Evolutionary conservation across 2,329 filamentous ascomycete genomes (phyloP), one percentile per base, ranked within the genome.

Genomic region (Lachnellula occidentalis): DNA sequence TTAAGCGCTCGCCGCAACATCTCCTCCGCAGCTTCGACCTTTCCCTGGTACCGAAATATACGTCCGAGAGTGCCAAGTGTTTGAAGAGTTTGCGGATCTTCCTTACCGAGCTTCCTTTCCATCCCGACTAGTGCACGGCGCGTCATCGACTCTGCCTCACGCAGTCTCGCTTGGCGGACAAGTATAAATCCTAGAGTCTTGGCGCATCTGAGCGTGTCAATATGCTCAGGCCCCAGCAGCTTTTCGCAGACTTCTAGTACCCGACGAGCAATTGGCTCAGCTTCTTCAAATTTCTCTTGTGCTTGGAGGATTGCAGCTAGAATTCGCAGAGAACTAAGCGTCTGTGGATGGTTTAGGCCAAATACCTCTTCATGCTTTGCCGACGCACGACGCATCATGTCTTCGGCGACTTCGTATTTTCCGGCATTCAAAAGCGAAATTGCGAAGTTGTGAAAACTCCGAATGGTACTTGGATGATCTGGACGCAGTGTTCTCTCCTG

Each of bases 1-100:
- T 52, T n/a, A 12, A 60, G 7, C 22, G 47, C 5, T n/a, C 15
- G 15, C 14, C 41, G 37, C 12, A 47, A 24, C 5, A 48, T 45
- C 34, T 39, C 24, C 41, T 57, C 57, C 2, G 52, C 55, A 27
- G 31, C 53, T 14, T 39, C 42, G n/a, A 45, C 31, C 19, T 53
- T 36, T 22, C 45, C 27, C 34, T 52, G 14, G 12, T 49, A 11
- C 19, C 22, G 12, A 11, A 58, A 21, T 22, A 37, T 22, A 5
- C 6, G 14, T n/a, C 50, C 58, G 21, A 54, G 17, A 17, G 41
- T 46, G n/a, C 47, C 31, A 12, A 34, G 22, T 22, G n/a, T 9
- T 7, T 0, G 1, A 21, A 58, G 17, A 14, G 54, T 55, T 24
- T 21, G 1, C 34, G 34, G 22, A 12, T 52, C 1, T 24, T 48